Conservation (phyloP, 306 rosid genomes). For the Vicia sativa region DNA sequence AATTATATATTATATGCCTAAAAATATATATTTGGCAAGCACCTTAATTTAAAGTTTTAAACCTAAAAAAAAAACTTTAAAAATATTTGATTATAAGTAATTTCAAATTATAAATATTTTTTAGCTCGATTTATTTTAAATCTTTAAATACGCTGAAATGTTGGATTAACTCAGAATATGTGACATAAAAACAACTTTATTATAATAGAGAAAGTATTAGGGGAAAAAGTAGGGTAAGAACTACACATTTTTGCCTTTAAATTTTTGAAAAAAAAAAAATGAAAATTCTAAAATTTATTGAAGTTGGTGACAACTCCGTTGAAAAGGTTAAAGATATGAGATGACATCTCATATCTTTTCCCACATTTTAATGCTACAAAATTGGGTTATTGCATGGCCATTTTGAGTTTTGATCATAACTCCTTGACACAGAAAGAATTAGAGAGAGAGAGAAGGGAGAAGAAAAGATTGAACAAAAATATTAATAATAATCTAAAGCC, state of each 20-base stretch:
- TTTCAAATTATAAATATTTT: too few species aligned
- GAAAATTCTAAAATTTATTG: not conserved
- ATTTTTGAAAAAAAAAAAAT: not conserved
- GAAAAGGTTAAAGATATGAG: constrained; percentile 43
- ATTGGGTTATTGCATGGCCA: constrained; percentile 44
- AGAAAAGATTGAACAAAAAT: constrained; percentile 13
- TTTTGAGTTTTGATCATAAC: constrained; percentile 34
- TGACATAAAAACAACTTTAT: too few species aligned
- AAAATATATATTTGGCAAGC: too few species aligned
- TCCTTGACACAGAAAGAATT: constrained; percentile 33
- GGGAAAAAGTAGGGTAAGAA: too few species aligned
- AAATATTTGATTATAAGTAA: too few species aligned
- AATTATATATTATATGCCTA: too few species aligned
- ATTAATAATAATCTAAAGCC: constrained; percentile 3
- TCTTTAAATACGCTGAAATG: too few species aligned
- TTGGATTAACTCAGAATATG: too few species aligned
- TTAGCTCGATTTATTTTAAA: too few species aligned
- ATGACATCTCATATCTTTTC: constrained; percentile 34
- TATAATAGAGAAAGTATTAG: too few species aligned
- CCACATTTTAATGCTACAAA: constrained; percentile 59
- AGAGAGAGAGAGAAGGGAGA: constrained; percentile 32
- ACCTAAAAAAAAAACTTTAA: too few species aligned
- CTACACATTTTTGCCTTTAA: not conserved
- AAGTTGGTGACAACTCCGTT: constrained; percentile 16
- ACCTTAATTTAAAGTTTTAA: too few species aligned